Base-by-base conservation (phyloP, 441 rosid genomes). In the Omphalea diandra region DNA sequence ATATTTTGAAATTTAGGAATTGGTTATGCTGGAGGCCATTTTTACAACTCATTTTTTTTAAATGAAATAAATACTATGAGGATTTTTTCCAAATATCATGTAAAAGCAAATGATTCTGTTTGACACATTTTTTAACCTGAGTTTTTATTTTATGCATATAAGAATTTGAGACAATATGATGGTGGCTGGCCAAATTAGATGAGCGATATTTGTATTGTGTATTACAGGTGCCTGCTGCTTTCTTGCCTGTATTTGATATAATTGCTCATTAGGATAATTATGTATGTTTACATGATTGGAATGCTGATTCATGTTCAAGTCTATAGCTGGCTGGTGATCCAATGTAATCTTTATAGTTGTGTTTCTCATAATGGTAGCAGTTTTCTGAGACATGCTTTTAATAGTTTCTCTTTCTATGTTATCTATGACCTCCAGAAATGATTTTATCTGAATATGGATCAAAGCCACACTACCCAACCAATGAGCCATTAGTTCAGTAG, bases 191-290 rank as follows among this genome's bases (percentile, higher is more conserved):
- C 38, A 70, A 61, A 64, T 32, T 36, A 70, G 68, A 50, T 40
- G 36, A 61, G 40, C 40, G 17, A 5, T 2, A 10, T 26, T 22
- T 10, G 7, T 38, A 59, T 67, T 62, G 69, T 73, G 72, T 65
- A 27, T 72, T 68, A 70, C 7, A 57, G 68, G 66, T 72, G 75
- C 59, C 32, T 55, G 63, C 72, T 82, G 75, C 79, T 67, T 22
- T 56, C 59, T 27, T 57, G 75, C 58, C 61, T 63, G 44, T 56
- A 67, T 9, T 70, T n/a, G n/a, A n/a, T 47, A 63, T 69, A 65
- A 4, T 76, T 67, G 68, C n/a, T 65, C 57, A 11, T 20, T 65
- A 14, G 27, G 55, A 32, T 18, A 32, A 50, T 50, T 22, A 38
- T 2, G 38, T 24, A 5, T 27, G 27, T 49, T 59, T 43, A 26